phyloP scores from a whole-genome alignment of 2,329 filamentous ascomycete species.

The Thielaviopsis populi region DNA sequence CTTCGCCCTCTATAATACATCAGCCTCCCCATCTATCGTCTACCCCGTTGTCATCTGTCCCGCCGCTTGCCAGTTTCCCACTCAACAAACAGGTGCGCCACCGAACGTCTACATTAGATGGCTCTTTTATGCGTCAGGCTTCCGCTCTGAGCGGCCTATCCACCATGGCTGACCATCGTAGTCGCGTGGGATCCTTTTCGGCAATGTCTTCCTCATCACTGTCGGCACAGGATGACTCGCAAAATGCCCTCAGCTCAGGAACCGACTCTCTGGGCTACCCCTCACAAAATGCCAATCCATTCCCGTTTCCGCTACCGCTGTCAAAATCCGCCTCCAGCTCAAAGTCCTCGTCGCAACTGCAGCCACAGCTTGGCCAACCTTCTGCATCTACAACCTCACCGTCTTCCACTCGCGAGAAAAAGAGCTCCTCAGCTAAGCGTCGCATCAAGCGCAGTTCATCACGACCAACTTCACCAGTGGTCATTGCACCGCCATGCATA shows the following conservation, averaged over 20 bases:
- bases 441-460: slow-evolving; percentile 41
- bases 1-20: not conserved
- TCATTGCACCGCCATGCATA: slow-evolving; percentile 38
- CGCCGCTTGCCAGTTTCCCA: slow-evolving; percentile 15
- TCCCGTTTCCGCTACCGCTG: slow-evolving; percentile 7
- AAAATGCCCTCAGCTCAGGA: slow-evolving; percentile 25
- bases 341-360: not conserved
- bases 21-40: not conserved
- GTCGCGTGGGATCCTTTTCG: slow-evolving; percentile 56
- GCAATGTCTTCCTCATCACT: slow-evolving; percentile 37
- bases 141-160: slow-evolving; percentile 25
- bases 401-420: slow-evolving; percentile 25
- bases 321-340: not conserved
- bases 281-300: slow-evolving; percentile 24
- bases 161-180: slow-evolving; percentile 36
- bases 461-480: slow-evolving; percentile 43
- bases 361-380: slow-evolving; percentile 18
- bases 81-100: slow-evolving; percentile 27
- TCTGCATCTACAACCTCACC: slow-evolving; percentile 17
- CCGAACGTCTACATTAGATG: slow-evolving; percentile 44
- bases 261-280: slow-evolving; percentile 31
- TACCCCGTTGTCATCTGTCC: not conserved
- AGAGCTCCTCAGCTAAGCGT: slow-evolving; percentile 34
- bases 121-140: slow-evolving; percentile 31
- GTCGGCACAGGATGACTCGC: slow-evolving; percentile 36